These are phyloP conservation scores for Castanopsis chinensis DNA, from an alignment of 306 rosid species.

Conservation along the genomic window DNA sequence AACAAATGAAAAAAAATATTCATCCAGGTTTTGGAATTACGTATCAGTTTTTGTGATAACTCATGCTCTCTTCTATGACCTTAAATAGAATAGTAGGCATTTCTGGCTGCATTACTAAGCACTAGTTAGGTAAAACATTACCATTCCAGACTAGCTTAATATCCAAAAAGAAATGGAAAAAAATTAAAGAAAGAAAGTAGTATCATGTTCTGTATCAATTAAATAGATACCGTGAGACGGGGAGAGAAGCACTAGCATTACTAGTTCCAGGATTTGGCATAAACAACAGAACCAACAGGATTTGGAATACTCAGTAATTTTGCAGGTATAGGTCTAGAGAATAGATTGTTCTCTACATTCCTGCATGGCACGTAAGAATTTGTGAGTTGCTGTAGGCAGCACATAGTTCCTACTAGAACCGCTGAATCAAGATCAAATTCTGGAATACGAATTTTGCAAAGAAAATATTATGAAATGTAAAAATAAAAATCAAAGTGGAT, in stretches of 20 bases:
- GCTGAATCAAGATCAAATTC: neutral
- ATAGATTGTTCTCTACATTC: constrained; percentile 65
- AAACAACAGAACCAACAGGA: neutral
- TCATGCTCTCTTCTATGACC: neutral
- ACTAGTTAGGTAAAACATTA: neutral
- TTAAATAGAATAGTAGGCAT: neutral
- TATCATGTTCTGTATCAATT: neutral
- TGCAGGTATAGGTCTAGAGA: constrained; percentile 83
- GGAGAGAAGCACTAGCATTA: neutral
- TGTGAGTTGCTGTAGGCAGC: constrained; percentile 13
- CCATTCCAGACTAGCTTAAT: neutral
- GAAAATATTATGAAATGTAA: neutral
- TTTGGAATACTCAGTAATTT: constrained; percentile 53
- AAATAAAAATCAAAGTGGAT: constrained; percentile 17
- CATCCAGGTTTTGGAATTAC: constrained; percentile 1
- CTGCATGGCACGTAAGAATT: constrained; percentile 27
- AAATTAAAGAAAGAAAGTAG: neutral
- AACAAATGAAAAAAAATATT: neutral
- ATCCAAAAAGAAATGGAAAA: neutral
- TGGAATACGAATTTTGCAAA: neutral
- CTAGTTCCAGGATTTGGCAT: neutral
- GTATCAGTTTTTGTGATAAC: neutral
- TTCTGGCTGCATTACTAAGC: too few relatives aligned
- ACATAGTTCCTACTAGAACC: constrained; percentile 6
- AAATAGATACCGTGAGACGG: neutral